Evolutionary conservation across 768 basidiomycete species (phyloP).

Genomic region (Lentinula edodes): DNA sequence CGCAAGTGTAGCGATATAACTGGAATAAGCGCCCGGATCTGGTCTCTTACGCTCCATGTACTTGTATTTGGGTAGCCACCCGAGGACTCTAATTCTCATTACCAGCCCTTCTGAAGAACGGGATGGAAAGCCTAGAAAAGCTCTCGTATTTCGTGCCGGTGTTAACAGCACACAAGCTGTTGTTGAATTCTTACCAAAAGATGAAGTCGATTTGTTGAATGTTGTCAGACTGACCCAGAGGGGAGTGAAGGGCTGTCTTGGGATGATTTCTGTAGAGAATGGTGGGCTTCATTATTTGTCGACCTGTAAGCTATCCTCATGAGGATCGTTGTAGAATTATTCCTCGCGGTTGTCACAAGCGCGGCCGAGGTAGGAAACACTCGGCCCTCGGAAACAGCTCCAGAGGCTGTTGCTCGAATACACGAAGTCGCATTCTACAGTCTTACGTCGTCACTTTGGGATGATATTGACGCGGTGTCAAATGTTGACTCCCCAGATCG

Average conservation of each 20-base stretch:
- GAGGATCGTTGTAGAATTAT: constrained; percentile 53
- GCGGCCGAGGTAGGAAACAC: constrained; percentile 74
- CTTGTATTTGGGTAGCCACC: constrained; percentile 63
- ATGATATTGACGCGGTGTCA: constrained; percentile 60
- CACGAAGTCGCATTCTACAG: constrained; percentile 89
- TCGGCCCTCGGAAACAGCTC: constrained; percentile 47
- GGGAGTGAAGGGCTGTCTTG: constrained; percentile 77
- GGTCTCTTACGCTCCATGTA: constrained; percentile 43
- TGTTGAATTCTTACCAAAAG: constrained; percentile 78
- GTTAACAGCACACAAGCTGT: constrained; percentile 58
- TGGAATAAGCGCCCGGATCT: neutral
- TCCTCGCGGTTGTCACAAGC: constrained; percentile 76
- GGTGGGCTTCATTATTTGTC: constrained; percentile 33
- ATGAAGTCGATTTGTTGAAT: constrained; percentile 62
- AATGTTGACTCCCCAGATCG: constrained; percentile 54
- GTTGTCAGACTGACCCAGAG: constrained; percentile 66
- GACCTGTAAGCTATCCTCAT: neutral
- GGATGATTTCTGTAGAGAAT: constrained; percentile 68
- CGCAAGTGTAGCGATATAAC: too few species aligned
- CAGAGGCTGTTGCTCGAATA: constrained; percentile 76
- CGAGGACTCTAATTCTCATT: constrained; percentile 68
- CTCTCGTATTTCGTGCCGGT: constrained; percentile 69
- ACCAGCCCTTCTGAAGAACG: constrained; percentile 65
- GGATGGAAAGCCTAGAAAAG: constrained; percentile 53
- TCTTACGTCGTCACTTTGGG: constrained; percentile 80